phyloP scores from a whole-genome alignment of 148 eudicot genomes.

The Rhododendron mucronatum region DNA sequence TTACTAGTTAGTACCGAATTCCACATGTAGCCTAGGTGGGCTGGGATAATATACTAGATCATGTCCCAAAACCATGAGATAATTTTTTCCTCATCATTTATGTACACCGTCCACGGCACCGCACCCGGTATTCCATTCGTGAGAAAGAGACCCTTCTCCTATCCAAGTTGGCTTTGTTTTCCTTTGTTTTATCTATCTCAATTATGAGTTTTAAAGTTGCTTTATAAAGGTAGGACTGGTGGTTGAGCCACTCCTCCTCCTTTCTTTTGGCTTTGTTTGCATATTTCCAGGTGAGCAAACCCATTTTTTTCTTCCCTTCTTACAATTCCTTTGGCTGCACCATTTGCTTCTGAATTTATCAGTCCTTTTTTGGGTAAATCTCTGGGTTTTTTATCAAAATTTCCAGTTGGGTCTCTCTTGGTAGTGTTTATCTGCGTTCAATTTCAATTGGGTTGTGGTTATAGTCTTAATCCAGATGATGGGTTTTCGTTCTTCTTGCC shows the following conservation, averaged over 20 bases:
- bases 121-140: background rate
- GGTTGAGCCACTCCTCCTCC: background rate
- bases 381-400: background rate
- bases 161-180: background rate
- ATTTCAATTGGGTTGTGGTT: background rate
- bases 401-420: background rate
- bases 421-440: background rate
- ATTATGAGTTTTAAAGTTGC: background rate
- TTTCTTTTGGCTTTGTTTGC: background rate
- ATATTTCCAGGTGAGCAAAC: slow-evolving; percentile 5
- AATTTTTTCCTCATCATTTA: background rate
- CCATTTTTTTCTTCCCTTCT: no score
- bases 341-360: background rate
- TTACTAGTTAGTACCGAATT: no score
- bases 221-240: slow-evolving; percentile 1
- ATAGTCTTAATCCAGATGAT: background rate
- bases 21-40: no score
- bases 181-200: background rate
- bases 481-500: background rate
- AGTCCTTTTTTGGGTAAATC: background rate
- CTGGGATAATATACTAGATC: no score
- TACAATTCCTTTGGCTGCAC: background rate
- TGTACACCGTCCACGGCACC: background rate
- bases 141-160: background rate
- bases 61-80: background rate